phyloP scores from a whole-genome alignment of 345 rosid genomes.

The Brassica nigra region DNA sequence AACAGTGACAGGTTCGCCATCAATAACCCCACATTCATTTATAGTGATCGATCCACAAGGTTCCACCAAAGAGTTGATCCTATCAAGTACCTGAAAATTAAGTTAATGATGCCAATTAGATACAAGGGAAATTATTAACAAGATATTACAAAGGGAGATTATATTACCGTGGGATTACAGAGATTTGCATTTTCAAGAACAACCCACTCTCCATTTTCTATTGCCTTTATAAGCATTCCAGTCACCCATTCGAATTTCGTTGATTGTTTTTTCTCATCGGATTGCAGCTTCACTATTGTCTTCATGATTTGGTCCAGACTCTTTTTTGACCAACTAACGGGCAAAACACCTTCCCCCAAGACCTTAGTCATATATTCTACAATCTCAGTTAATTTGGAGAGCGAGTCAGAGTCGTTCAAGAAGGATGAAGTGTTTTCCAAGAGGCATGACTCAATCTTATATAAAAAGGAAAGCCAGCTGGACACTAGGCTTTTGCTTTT shows the following conservation, averaged over 20 bases:
- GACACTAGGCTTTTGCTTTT: slow-evolving; percentile 51
- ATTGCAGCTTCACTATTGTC: slow-evolving; percentile 60
- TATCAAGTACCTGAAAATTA: slow-evolving; percentile 78
- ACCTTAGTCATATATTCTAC: slow-evolving; percentile 52
- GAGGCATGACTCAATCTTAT: slow-evolving; percentile 46
- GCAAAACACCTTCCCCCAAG: slow-evolving; percentile 43
- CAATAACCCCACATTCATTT: slow-evolving; percentile 83
- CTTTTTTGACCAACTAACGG: slow-evolving; percentile 54
- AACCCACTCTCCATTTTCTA: slow-evolving; percentile 96
- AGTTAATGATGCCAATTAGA: slow-evolving; percentile 12
- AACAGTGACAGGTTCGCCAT: slow-evolving; percentile 82
- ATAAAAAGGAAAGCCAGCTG: slow-evolving; percentile 66
- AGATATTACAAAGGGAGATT: slow-evolving; percentile 11
- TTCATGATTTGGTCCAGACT: slow-evolving; percentile 54
- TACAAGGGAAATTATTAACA: slow-evolving; percentile 13
- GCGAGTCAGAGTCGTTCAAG: slow-evolving; percentile 45
- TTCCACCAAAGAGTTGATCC: slow-evolving; percentile 96
- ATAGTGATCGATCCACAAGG: slow-evolving; percentile 82
- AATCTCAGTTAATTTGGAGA: slow-evolving; percentile 54
- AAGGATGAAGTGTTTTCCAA: slow-evolving; percentile 45
- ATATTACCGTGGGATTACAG: slow-evolving; percentile 89
- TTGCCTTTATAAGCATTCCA: slow-evolving; percentile 78
- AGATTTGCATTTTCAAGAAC: slow-evolving; percentile 92
- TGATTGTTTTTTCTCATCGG: slow-evolving; percentile 49
- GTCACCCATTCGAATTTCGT: slow-evolving; percentile 96